Percentiles rank a stretch among this genome's conserved stretches.
These are phyloP conservation scores for Silene vulgaris DNA, from an alignment of 179 eudicot species.

Conservation along the genomic window DNA sequence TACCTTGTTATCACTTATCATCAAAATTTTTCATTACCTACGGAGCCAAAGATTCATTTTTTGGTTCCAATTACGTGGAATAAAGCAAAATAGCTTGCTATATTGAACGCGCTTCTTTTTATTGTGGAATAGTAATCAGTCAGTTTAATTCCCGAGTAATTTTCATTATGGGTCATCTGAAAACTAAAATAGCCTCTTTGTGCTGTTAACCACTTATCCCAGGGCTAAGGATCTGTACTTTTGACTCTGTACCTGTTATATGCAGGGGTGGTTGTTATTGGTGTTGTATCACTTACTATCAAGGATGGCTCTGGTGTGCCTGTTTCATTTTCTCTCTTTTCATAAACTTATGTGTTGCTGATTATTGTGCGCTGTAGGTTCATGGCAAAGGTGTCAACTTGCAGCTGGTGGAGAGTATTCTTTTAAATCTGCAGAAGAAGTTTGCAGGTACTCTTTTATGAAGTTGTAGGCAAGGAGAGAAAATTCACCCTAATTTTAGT, in stretches of 20 bases:
- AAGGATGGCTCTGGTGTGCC: too few relatives aligned
- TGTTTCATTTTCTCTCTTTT: background rate
- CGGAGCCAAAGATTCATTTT: background rate
- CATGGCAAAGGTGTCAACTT: conserved; percentile 79
- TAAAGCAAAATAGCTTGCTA: background rate
- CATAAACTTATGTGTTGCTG: background rate
- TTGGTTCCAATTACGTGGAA: background rate
- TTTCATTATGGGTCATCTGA: too few relatives aligned
- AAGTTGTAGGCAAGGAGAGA: background rate
- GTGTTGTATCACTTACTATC: too few relatives aligned
- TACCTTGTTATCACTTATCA: background rate
- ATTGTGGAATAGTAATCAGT: background rate
- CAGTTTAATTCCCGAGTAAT: background rate
- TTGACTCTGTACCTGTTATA: background rate
- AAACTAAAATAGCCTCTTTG: background rate
- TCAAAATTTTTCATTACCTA: background rate
- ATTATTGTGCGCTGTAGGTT: conserved; percentile 40
- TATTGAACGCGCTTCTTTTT: background rate
- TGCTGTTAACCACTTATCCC: background rate
- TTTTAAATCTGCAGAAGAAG: conserved; percentile 56
- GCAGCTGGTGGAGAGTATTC: conserved; percentile 53
- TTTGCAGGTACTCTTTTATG: conserved; percentile 45
- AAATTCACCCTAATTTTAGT: background rate
- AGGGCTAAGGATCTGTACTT: background rate
- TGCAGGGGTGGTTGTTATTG: background rate